Base-by-base conservation (phyloP, 768 basidiomycete species). In the Trametes cinnabarina region DNA sequence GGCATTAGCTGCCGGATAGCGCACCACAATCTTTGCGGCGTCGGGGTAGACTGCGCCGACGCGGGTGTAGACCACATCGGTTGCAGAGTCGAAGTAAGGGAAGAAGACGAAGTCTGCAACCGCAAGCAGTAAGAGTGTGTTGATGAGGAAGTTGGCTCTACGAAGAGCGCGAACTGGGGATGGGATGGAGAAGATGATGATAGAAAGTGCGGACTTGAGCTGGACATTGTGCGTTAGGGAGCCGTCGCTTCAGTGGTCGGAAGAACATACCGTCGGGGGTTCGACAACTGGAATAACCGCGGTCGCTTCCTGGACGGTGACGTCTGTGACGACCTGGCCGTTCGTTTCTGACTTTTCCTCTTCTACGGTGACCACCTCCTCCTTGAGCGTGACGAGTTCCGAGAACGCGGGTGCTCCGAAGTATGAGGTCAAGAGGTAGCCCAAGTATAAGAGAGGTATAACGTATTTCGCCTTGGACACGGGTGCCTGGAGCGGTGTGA, bases 41-140 rank as follows among this genome's bases (percentile, higher is more conserved):
- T 84, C 81, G 3, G 84, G 82, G 62, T 84, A 81, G 55, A 91
- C 79, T 3, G 87, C 87, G 15, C 90, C 90, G 54, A 90, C 74
- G 48, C 90, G 81, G 3, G 83, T 82, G 69, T 87, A 92, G 12
- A 75, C 71, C 58, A 89, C 79, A 65, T 80, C 77, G 9, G 71
- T 37, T 15, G 84, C 82, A 44, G 80, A 65, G 66, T 84, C 82
- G 54, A 84, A 67, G 63, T 81, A 76, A 3, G 90, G 88, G 1
- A 80, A 74, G 20, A 74, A 62, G 46, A 79, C 71, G 60, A 84
- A 79, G 66, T 92, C 89, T 30, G 71, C 58, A 5, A 70, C 67
- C 47, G 72, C 60, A 25, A 70, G 58, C 25, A 77, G 63, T 3
- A 81, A 65, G 23, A 74, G 25, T 1, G 72, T 68, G 69, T 81